Evolutionary conservation across 805 yeast species (phyloP), one percentile per base, ranked within the genome.

Genomic region (Scheffersomyces lignosus): DNA sequence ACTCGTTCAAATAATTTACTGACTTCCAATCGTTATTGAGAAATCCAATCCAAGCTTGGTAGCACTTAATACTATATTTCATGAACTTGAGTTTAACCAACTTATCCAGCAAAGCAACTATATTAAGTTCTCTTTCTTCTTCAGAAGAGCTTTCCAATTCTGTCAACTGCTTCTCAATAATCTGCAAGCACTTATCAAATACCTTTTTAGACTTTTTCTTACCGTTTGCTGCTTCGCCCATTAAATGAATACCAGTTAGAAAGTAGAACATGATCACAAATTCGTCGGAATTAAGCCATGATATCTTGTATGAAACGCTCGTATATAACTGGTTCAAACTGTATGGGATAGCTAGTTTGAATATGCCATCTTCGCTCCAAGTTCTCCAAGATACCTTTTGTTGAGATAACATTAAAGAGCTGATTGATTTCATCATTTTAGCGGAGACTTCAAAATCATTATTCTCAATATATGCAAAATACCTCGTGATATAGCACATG

Each of bases 211-310:
- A 52, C 33, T 66, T 59, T 12, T 54, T 47, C 28, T 55, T 58
- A 1, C 60, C 61, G 31, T 60, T 62, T 49, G 65, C 54, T 1
- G 67, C 52, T 27, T 64, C 70, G 12, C 51, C 48, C 15, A 72
- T 41, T 22, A 66, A 62, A 5, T 63, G 50, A 4, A 74, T 48
- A 2, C 75, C 79, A 25, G 70, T 62, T n/a, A 66, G 47, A 29
- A 71, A 64, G 44, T 70, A 71, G 15, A 70, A 56, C 29, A 63
- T 36, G 15, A 70, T 56, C 6, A 64, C 60, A 47, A 69, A 71
- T 38, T 73, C 77, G 28, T 64, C 67, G 4, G 70, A 57, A 10
- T 63, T 57, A 9, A 73, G 37, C 78, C 80, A 75, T 14, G 51
- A 49, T 2, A 71, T 45, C 15, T 55, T 62, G 46, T 41, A 67